Evolutionary conservation across 2,329 filamentous ascomycete species (phyloP).

Genomic region (Akanthomyces dipterigenus): DNA sequence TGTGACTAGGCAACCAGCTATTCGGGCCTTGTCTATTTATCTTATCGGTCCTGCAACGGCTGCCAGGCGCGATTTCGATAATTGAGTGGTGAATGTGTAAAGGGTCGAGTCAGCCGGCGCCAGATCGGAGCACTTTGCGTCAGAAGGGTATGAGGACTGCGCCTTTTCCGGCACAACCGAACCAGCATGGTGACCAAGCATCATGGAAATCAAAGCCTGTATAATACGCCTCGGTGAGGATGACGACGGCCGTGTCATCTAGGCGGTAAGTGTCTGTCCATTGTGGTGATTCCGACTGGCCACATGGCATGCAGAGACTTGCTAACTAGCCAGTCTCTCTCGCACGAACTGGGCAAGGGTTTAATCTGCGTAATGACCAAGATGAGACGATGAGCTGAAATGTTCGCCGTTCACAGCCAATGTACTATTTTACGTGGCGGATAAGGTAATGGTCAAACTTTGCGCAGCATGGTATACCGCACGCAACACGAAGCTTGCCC

Average conservation of each 20-base stretch:
- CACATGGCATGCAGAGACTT: neutral
- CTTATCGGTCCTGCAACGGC: neutral
- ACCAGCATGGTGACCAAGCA: neutral
- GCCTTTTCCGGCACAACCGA: neutral
- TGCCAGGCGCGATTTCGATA: neutral
- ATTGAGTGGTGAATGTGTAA: neutral
- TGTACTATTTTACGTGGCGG: neutral
- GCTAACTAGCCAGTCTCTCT: neutral
- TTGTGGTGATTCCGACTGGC: neutral
- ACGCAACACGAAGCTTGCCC: neutral
- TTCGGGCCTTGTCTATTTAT: conserved; percentile 10
- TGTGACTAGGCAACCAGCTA: conserved; percentile 1
- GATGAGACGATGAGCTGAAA: neutral
- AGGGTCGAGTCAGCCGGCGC: conserved; percentile 5
- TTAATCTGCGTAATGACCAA: neutral
- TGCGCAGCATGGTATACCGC: neutral
- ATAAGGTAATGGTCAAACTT: neutral
- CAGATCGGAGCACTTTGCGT: conserved; percentile 1
- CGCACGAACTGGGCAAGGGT: neutral
- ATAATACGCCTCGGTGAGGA: neutral
- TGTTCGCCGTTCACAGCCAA: neutral
- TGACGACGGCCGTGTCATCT: neutral
- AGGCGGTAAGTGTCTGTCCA: neutral
- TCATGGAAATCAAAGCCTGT: neutral
- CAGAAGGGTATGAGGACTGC: neutral